Evolutionary conservation across 768 basidiomycete species (phyloP).

Genomic region (Fibroporia radiculosa): DNA sequence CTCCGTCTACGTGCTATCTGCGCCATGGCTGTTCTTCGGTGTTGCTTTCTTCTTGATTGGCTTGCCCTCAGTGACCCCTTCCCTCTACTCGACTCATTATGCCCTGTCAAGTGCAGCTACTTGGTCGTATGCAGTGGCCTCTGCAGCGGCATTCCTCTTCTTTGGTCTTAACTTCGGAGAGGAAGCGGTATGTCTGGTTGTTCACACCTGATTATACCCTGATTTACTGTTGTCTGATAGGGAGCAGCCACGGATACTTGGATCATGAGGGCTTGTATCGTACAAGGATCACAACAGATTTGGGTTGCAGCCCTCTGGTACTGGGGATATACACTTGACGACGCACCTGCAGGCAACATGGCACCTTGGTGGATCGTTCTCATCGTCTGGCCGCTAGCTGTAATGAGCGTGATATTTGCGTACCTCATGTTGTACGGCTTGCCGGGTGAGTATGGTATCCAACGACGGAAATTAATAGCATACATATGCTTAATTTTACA

Average conservation of each 20-base stretch:
- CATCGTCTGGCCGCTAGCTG: slow-evolving; percentile 74
- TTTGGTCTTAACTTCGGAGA: slow-evolving; percentile 97
- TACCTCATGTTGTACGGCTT: slow-evolving; percentile 83
- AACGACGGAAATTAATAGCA: too few relatives aligned
- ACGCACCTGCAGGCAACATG: slow-evolving; percentile 37
- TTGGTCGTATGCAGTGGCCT: slow-evolving; percentile 87
- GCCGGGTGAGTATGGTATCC: slow-evolving; percentile 48
- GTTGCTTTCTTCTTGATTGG: slow-evolving; percentile 89
- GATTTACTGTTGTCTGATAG: slow-evolving; percentile 26
- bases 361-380: slow-evolving; percentile 83
- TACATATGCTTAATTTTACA: slow-evolving; percentile 8
- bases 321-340: slow-evolving; percentile 81
- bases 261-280: slow-evolving; percentile 85
- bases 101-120: slow-evolving; percentile 71
- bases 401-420: slow-evolving; percentile 67
- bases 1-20: slow-evolving; percentile 77
- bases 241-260: slow-evolving; percentile 94
- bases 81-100: slow-evolving; percentile 54
- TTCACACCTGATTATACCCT: neutral
- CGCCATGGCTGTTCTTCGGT: slow-evolving; percentile 89
- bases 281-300: slow-evolving; percentile 92
- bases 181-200: slow-evolving; percentile 62
- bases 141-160: slow-evolving; percentile 89
- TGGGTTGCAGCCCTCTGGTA: slow-evolving; percentile 97
- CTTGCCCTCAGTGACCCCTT: slow-evolving; percentile 63